phyloP scores from a whole-genome alignment of 2,329 filamentous ascomycete genomes.

The Talaromyces atroroseus region DNA sequence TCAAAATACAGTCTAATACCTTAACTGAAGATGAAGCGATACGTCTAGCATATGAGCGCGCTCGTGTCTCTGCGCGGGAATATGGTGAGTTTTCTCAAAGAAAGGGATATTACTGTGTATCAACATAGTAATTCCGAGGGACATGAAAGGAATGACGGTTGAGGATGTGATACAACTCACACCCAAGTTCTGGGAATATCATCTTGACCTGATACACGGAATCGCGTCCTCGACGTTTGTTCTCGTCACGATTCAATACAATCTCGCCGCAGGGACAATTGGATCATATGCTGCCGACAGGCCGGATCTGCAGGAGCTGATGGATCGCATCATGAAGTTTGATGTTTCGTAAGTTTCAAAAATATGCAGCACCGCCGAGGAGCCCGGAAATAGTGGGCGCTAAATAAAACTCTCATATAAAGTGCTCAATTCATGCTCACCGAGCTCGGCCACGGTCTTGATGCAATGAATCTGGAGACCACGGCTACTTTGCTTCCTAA shows the following conservation, averaged over 20 bases:
- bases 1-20: background rate
- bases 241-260: constrained; percentile 18
- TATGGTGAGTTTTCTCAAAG: background rate
- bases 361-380: too few species aligned
- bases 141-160: constrained; percentile 2
- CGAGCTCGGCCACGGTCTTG: constrained; percentile 37
- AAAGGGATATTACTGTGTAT: background rate
- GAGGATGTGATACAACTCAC: constrained; percentile 10
- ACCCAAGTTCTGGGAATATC: constrained; percentile 12
- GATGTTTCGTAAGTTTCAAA: constrained; percentile 19
- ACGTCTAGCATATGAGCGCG: background rate
- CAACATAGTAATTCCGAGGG: background rate
- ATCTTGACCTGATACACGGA: constrained; percentile 60
- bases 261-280: constrained; percentile 19
- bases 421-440: constrained; percentile 35
- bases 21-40: constrained; percentile 2
- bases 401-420: too few species aligned
- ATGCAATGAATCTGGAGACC: constrained; percentile 36
- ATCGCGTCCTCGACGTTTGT: constrained; percentile 82
- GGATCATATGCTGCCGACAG: constrained; percentile 14
- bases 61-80: background rate
- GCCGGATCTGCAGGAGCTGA: constrained; percentile 15
- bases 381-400: too few species aligned
- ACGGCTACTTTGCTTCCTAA: constrained; percentile 30
- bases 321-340: constrained; percentile 18